A percentile compares a stretch with the other conserved stretches of the same genome.
These are phyloP conservation scores for Pseudoperonospora humuli DNA, from an alignment of 352 stramenopile genomes.

Conservation along the genomic window DNA sequence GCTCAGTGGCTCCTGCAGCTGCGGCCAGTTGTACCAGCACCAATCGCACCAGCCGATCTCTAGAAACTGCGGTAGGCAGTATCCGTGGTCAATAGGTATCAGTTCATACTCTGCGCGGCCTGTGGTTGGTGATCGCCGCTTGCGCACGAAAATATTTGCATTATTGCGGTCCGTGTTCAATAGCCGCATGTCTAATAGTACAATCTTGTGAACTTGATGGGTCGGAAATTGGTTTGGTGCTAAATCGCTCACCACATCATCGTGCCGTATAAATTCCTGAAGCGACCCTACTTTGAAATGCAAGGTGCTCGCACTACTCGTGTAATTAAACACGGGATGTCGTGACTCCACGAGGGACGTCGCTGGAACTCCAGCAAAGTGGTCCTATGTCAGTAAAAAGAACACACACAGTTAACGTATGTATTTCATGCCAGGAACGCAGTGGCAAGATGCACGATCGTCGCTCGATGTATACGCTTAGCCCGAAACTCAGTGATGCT, in stretches of 20 bases:
- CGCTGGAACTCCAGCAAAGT: constrained; percentile 78
- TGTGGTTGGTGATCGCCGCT: constrained; percentile 43
- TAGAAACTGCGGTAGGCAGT: constrained; percentile 92
- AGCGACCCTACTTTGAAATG: constrained; percentile 94
- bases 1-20: constrained; percentile 73
- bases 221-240: constrained; percentile 83
- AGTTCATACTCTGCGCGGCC: constrained; percentile 84
- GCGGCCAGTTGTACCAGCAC: constrained; percentile 98
- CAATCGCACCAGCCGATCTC: constrained; percentile 98
- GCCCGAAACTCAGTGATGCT: not conserved
- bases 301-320: constrained; percentile 28
- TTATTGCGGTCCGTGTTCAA: constrained; percentile 98
- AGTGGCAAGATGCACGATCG: not conserved
- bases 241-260: constrained; percentile 93
- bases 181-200: constrained; percentile 96
- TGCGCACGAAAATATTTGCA: constrained; percentile 94
- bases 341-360: constrained; percentile 71
- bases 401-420: constrained; percentile 16
- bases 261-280: constrained; percentile 94
- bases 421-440: not conserved
- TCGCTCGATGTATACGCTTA: not conserved
- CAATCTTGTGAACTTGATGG: constrained; percentile 97
- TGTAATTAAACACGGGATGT: constrained; percentile 75
- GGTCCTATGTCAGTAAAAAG: constrained; percentile 41
- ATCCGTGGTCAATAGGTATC: constrained; percentile 99